Percentiles rank a stretch among this genome's conserved stretches.
Evolutionary conservation across 768 basidiomycete genomes (phyloP).

Genomic region (Serpula lacrymans): DNA sequence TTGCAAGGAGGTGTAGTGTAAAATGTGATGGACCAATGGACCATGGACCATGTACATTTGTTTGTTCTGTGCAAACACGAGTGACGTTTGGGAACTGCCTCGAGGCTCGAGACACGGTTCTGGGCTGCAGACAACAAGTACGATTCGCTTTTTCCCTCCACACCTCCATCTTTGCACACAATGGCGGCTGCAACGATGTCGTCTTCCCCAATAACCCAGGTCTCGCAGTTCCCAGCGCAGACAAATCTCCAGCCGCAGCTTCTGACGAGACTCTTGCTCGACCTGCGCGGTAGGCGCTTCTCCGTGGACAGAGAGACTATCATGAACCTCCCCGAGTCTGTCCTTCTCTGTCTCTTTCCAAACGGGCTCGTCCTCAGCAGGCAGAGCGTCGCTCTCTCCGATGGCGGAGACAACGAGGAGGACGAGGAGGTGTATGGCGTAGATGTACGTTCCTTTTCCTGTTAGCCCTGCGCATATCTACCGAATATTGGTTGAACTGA

Average conservation of each 20-base stretch:
- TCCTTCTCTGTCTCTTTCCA: conserved; percentile 93
- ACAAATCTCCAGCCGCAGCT: conserved; percentile 81
- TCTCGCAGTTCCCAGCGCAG: conserved; percentile 59
- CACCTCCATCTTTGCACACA: conserved; percentile 16
- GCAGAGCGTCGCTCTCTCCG: conserved; percentile 72
- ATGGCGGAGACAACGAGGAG: conserved; percentile 71
- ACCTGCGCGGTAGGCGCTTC: conserved; percentile 88
- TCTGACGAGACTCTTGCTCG: conserved; percentile 84
- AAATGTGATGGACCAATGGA: no score
- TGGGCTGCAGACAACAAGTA: conserved; percentile 8
- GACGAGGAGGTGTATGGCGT: conserved; percentile 94
- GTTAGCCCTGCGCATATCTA: conserved; percentile 4
- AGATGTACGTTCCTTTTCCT: conserved; percentile 64
- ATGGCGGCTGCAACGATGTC: conserved; percentile 41
- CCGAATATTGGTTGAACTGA: not conserved
- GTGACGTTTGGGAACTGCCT: no score
- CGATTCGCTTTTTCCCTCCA: conserved; percentile 12
- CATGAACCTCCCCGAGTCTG: conserved; percentile 97
- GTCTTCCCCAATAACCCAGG: conserved; percentile 55
- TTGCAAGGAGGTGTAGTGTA: no score
- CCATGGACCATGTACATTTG: no score
- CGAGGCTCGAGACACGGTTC: no score
- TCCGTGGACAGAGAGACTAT: conserved; percentile 96
- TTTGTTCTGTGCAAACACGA: no score
- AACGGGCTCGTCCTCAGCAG: conserved; percentile 93